phyloP scores from a whole-genome alignment of 164 flowering plant genomes.

The Brasenia schreberi region DNA sequence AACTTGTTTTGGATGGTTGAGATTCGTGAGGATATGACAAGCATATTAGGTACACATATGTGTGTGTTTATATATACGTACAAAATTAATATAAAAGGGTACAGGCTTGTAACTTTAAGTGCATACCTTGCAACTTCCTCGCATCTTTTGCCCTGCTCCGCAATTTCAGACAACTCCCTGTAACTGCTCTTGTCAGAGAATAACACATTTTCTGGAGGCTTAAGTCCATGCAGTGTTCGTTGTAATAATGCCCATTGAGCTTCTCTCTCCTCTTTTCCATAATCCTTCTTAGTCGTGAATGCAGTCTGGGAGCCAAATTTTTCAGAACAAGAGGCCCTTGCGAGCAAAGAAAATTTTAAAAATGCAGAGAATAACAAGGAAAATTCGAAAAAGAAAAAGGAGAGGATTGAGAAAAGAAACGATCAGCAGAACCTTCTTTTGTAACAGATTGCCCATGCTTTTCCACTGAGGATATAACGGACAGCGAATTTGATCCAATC shows the following conservation, averaged over 20 bases:
- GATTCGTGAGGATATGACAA: too few species aligned
- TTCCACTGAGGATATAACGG: slow-evolving; percentile 75
- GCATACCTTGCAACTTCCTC: slow-evolving; percentile 94
- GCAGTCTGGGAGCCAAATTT: slow-evolving; percentile 64
- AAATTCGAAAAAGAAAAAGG: neutral
- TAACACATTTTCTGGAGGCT: slow-evolving; percentile 50
- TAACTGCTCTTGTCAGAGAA: slow-evolving; percentile 81
- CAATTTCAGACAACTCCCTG: slow-evolving; percentile 92
- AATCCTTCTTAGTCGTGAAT: slow-evolving; percentile 91
- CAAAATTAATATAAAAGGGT: too few species aligned
- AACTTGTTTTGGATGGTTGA: too few species aligned
- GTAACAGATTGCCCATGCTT: slow-evolving; percentile 81
- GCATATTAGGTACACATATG: too few species aligned
- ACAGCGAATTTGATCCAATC: slow-evolving; percentile 66
- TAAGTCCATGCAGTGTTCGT: slow-evolving; percentile 91
- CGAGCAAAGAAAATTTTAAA: too few species aligned
- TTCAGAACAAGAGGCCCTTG: neutral
- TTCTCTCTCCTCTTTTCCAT: slow-evolving; percentile 89
- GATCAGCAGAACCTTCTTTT: slow-evolving; percentile 49
- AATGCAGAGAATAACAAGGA: too few species aligned
- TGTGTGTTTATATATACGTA: too few species aligned
- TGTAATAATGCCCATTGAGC: slow-evolving; percentile 99
- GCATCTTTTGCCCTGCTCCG: slow-evolving; percentile 93
- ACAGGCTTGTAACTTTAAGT: too few species aligned
- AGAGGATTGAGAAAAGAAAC: neutral